Conservation (phyloP, 306 rosid genomes). For the Fragaria vesca region DNA sequence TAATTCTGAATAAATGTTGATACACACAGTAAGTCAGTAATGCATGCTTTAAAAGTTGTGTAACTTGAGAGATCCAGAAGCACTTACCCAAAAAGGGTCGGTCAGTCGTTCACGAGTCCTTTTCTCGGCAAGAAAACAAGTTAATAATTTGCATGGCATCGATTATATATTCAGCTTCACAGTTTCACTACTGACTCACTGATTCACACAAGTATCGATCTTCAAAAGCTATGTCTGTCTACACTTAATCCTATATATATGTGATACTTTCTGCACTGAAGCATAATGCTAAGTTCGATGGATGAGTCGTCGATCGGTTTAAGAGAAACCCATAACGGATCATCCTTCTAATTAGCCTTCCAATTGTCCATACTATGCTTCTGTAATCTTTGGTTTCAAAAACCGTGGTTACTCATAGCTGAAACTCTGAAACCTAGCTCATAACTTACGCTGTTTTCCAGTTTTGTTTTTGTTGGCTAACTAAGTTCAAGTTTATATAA, state of each 20-base stretch:
- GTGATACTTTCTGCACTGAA: too few relatives aligned
- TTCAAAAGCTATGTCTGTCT: constrained; percentile 28
- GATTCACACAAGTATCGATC: constrained; percentile 10
- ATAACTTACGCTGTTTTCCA: too few relatives aligned
- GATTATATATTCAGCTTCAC: background rate
- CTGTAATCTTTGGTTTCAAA: background rate
- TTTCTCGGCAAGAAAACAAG: constrained; percentile 21
- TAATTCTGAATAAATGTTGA: background rate
- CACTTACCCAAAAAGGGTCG: background rate
- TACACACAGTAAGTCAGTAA: background rate
- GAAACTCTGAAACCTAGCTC: background rate
- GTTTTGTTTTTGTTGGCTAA: background rate
- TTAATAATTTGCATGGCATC: too few relatives aligned
- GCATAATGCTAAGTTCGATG: background rate
- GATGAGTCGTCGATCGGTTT: background rate
- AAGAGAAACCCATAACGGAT: background rate
- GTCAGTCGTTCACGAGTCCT: constrained; percentile 26
- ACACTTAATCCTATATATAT: background rate
- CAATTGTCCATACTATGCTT: background rate
- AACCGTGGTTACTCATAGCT: background rate
- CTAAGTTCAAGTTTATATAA: background rate
- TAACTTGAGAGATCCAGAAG: background rate
- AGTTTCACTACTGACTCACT: constrained; percentile 8
- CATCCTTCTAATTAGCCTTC: background rate
- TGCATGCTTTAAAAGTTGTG: background rate